A percentile compares a stretch with the other conserved stretches of the same genome.
Conservation (phyloP, 208 protist genomes). For the Crithidia acanthocephali region DNA sequence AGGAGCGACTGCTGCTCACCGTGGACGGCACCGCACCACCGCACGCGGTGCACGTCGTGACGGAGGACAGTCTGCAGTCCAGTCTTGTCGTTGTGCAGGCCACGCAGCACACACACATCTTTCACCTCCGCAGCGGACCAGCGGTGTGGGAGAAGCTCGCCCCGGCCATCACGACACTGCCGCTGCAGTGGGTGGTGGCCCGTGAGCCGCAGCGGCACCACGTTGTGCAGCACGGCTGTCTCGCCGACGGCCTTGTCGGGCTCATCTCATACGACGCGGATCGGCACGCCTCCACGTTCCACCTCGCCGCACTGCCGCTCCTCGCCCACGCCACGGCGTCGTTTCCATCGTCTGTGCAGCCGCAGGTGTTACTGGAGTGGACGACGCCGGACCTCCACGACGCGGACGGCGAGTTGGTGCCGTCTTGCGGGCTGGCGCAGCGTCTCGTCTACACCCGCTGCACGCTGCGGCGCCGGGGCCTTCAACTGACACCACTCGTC, state of each 20-base stretch:
- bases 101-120: slow-evolving; percentile 5
- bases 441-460: slow-evolving; percentile 44
- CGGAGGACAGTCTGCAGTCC: neutral
- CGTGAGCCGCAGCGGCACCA: neutral
- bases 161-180: slow-evolving; percentile 15
- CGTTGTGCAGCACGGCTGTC: slow-evolving; percentile 13
- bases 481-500: slow-evolving; percentile 10
- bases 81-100: slow-evolving; percentile 14
- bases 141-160: slow-evolving; percentile 5
- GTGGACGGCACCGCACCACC: slow-evolving; percentile 13
- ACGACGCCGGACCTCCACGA: slow-evolving; percentile 30
- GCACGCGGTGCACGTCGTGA: slow-evolving; percentile 5
- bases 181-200: neutral
- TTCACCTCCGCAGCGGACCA: slow-evolving; percentile 8
- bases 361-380: slow-evolving; percentile 45
- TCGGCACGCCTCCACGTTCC: slow-evolving; percentile 19
- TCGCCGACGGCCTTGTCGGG: slow-evolving; percentile 12
- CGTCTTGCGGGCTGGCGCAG: slow-evolving; percentile 42
- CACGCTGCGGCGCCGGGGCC: slow-evolving; percentile 14
- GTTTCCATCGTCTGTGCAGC: neutral
- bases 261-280: slow-evolving; percentile 10
- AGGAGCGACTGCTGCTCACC: slow-evolving; percentile 13
- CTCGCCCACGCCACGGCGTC: neutral
- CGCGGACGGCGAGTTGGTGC: slow-evolving; percentile 32
- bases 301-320: slow-evolving; percentile 7